Evolutionary conservation across 1,284 basidiomycete genomes (phyloP), one percentile per base, ranked within the genome.

Genomic region (Marasmius fiardii): DNA sequence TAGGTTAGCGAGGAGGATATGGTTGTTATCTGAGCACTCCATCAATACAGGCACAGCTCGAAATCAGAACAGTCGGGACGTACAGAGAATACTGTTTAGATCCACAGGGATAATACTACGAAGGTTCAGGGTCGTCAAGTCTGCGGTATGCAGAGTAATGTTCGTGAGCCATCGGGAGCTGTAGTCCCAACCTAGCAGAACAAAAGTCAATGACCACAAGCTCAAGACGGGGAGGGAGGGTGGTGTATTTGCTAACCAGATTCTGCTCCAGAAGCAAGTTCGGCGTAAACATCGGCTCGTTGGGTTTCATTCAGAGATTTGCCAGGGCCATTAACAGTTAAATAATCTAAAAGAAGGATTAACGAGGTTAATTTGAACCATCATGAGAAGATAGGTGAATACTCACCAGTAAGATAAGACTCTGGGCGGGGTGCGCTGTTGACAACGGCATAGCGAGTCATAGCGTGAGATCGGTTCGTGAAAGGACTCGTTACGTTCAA

Each of bases 351-450:
- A 31, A 31, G 28, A 31, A 31, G 10, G 10, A 10, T 31, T 4
- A 31, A 31, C 4, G 28, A 37, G 37, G 21, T 16, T 34, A 45
- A 31, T 14, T 14, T 14, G 28, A 31, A 31, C n/a, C 20, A 18
- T 43, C 21, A n/a, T 28, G 7, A 33, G 21, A 48, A 37, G 6
- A 20, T 0, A 24, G 45, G 44, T 43, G 12, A n/a, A 31, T 2
- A 65, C 71, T 23, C 57, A 81, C 83, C 82, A 21, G 74, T 73
- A 5, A 83, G 66, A 63, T 87, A 90, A 0, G 88, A 91, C 71
- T 97, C 94, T 0, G 94, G 94, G n/a, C 93, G 80, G 23, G 94
- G 94, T 0, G 91, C 94, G 24, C 76, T 87, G 69, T 95, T 97
- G 58, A 77, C 83, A 0, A 93, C 93, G 1, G 79, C 73, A 64